Conservation (phyloP, 2,329 filamentous ascomycete species). For the Ascomycota sp. region DNA sequence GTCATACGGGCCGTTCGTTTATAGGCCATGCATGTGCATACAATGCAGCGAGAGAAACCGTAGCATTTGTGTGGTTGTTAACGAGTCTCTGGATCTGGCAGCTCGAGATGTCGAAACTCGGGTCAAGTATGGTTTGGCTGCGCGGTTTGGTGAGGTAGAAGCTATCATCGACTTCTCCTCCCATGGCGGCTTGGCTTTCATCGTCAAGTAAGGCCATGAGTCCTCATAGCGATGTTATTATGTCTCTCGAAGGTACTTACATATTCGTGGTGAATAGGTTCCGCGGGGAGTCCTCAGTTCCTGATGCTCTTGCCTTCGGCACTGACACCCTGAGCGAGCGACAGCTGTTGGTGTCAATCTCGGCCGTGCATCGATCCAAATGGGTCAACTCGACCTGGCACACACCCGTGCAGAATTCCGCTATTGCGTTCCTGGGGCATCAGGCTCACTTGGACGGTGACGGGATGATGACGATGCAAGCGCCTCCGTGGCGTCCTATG, state of each 20-base stretch:
- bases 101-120: constrained; percentile 7
- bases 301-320: constrained; percentile 7
- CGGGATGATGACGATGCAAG: too few species aligned
- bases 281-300: constrained; percentile 7
- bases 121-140: constrained; percentile 10
- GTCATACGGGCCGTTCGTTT: constrained; percentile 4
- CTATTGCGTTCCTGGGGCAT: not conserved
- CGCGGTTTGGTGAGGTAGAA: constrained; percentile 11
- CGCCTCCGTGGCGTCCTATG: too few species aligned
- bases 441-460: too few species aligned
- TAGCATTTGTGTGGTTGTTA: constrained; percentile 9
- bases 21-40: constrained; percentile 10
- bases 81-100: constrained; percentile 1
- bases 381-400: constrained; percentile 6
- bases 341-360: constrained; percentile 7
- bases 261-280: constrained; percentile 6
- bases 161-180: constrained; percentile 5
- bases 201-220: constrained; percentile 9
- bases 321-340: constrained; percentile 7
- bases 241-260: too few species aligned
- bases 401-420: not conserved
- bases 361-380: constrained; percentile 11
- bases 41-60: constrained; percentile 10
- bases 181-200: constrained; percentile 4
- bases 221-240: too few species aligned